Evolutionary conservation across 1,284 basidiomycete species (phyloP).

Genomic region (Chondrostereum purpureum): DNA sequence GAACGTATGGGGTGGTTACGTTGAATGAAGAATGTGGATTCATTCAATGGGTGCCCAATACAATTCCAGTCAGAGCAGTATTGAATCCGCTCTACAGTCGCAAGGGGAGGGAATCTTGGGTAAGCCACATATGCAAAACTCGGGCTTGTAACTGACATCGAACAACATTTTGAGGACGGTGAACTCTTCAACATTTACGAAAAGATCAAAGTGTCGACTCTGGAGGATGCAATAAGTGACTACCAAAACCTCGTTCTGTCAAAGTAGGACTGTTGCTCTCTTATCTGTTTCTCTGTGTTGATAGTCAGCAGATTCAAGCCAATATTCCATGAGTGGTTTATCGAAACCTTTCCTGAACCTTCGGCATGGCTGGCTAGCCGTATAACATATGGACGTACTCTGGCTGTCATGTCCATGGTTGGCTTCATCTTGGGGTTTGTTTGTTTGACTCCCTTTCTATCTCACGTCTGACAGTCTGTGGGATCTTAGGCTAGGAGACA

Average conservation of each 20-base stretch:
- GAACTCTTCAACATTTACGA: too few species aligned
- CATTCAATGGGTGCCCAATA: slow-evolving; percentile 98
- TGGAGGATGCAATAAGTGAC: too few species aligned
- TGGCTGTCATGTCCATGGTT: slow-evolving; percentile 99
- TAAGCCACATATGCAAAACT: too few species aligned
- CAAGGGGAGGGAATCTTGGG: slow-evolving; percentile 57
- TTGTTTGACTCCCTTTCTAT: neutral
- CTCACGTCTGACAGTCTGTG: slow-evolving; percentile 2
- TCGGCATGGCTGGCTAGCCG: slow-evolving; percentile 91
- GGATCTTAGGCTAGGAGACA: slow-evolving; percentile 86
- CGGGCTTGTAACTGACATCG: too few species aligned
- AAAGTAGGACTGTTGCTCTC: too few species aligned
- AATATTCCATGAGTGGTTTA: slow-evolving; percentile 97
- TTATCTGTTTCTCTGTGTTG: too few species aligned
- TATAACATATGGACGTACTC: slow-evolving; percentile 81
- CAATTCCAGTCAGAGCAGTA: slow-evolving; percentile 79
- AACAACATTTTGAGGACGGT: too few species aligned
- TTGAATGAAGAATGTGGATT: slow-evolving; percentile 97
- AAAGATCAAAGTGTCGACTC: too few species aligned
- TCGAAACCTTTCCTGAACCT: slow-evolving; percentile 95
- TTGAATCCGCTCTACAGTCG: slow-evolving; percentile 71
- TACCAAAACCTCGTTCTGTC: too few species aligned
- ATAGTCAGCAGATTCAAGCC: slow-evolving; percentile 63
- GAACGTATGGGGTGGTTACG: slow-evolving; percentile 94
- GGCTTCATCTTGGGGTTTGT: slow-evolving; percentile 92